phyloP scores from a whole-genome alignment of 2,329 filamentous ascomycete genomes.

The Colletotrichum neosansevieriae region DNA sequence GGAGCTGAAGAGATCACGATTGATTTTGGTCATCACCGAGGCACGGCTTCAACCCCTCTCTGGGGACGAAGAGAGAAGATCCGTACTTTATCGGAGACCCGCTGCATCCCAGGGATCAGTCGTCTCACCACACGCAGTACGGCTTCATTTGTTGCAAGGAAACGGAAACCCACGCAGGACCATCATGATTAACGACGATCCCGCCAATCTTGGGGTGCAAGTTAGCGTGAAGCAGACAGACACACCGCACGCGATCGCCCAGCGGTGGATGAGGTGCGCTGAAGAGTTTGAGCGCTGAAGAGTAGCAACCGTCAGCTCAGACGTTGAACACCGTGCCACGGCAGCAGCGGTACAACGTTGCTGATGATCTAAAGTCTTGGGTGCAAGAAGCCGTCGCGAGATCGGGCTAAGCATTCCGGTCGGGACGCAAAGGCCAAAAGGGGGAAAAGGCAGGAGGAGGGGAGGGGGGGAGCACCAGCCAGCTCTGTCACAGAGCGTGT shows the following conservation, averaged over 20 bases:
- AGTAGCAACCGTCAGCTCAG: neutral
- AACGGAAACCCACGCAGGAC: constrained; percentile 16
- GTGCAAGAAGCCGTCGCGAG: constrained; percentile 36
- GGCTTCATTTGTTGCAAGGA: constrained; percentile 6
- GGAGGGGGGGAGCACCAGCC: neutral
- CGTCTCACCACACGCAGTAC: constrained; percentile 9
- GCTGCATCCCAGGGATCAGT: constrained; percentile 10
- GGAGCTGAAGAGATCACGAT: constrained; percentile 13
- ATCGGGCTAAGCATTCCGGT: constrained; percentile 31
- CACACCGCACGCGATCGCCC: constrained; percentile 11
- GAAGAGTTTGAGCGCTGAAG: neutral
- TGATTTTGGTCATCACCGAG: constrained; percentile 19
- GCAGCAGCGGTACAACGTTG: constrained; percentile 30
- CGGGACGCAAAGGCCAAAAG: constrained; percentile 14
- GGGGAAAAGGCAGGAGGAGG: neutral
- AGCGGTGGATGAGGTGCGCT: constrained; percentile 13
- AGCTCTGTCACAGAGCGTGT: neutral
- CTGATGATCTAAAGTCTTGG: constrained; percentile 30
- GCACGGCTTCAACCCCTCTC: constrained; percentile 12
- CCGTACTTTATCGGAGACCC: constrained; percentile 32
- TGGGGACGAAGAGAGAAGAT: constrained; percentile 27
- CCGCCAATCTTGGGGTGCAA: constrained; percentile 34
- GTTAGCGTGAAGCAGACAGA: constrained; percentile 3
- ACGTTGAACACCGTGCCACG: constrained; percentile 6
- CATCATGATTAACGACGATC: constrained; percentile 27